Evolutionary conservation across 1,284 basidiomycete genomes (phyloP).

Genomic region (Pascua sp.): DNA sequence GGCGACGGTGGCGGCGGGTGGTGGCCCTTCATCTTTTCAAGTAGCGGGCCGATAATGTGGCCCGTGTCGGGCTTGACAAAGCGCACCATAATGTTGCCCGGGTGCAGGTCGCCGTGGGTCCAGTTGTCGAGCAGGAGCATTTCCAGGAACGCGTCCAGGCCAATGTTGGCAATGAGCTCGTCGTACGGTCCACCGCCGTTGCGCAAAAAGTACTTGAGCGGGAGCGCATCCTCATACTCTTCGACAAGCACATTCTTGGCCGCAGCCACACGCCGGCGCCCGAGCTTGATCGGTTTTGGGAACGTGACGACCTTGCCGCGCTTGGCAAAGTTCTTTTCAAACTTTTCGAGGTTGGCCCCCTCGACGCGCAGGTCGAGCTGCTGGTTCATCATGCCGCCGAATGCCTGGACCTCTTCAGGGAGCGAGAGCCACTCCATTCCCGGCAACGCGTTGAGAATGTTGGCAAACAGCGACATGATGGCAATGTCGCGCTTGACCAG

Average conservation of each 20-base stretch:
- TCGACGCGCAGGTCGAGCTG: conserved; percentile 91
- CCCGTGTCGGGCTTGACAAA: conserved; percentile 77
- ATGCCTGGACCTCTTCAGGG: conserved; percentile 91
- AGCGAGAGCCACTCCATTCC: conserved; percentile 96
- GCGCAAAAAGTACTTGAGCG: conserved; percentile 79
- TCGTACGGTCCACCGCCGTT: conserved; percentile 91
- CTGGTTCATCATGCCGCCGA: conserved; percentile 95
- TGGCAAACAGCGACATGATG: conserved; percentile 89
- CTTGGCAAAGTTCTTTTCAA: conserved; percentile 78
- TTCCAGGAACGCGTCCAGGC: conserved; percentile 93
- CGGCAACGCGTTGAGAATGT: conserved; percentile 71
- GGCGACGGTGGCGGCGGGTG: conserved; percentile 26
- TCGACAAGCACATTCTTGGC: conserved; percentile 78
- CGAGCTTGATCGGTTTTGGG: conserved; percentile 68
- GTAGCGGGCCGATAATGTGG: conserved; percentile 52
- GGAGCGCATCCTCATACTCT: conserved; percentile 88
- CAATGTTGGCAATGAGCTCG: conserved; percentile 82
- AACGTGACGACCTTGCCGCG: conserved; percentile 79
- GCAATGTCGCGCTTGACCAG: conserved; percentile 51
- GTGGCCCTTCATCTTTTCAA: conserved; percentile 33
- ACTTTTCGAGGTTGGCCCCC: conserved; percentile 78
- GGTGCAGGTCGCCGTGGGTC: conserved; percentile 81
- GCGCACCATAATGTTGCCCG: conserved; percentile 95
- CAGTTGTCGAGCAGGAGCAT: conserved; percentile 99
- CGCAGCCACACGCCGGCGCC: conserved; percentile 2